Conservation (phyloP, 2,329 filamentous ascomycete genomes). For the Apiospora sp. region DNA sequence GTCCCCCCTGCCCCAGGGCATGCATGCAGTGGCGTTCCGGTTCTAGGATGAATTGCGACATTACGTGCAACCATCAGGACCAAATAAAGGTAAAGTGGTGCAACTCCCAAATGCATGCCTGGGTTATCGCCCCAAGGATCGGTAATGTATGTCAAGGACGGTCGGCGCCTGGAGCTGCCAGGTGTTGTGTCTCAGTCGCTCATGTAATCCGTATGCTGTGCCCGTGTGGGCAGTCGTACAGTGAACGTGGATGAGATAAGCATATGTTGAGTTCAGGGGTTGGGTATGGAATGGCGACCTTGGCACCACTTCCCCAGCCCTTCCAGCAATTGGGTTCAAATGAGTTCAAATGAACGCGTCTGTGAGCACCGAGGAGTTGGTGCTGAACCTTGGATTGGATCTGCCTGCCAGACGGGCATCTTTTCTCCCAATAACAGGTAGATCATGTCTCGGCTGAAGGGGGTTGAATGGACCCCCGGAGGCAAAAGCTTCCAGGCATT, state of each 20-base stretch:
- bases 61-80: not conserved
- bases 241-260: not conserved
- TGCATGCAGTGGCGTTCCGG: not conserved
- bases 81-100: not conserved
- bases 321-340: not conserved
- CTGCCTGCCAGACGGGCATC: not conserved
- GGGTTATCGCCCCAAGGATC: not conserved
- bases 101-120: not conserved
- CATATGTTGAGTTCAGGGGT: slow-evolving; percentile 19
- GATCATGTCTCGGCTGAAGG: slow-evolving; percentile 3
- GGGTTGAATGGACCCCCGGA: not conserved
- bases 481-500: not conserved
- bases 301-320: not conserved
- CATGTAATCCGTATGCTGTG: not conserved
- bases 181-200: not conserved
- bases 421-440: not conserved
- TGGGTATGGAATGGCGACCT: not conserved
- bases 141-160: not conserved
- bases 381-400: not conserved
- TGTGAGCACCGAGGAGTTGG: not conserved
- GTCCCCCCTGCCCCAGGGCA: not conserved
- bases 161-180: not conserved
- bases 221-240: not conserved
- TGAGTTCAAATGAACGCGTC: not conserved
- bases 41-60: not conserved